Conservation (phyloP, 495 filamentous ascomycete genomes). For the Neurospora africana region DNA sequence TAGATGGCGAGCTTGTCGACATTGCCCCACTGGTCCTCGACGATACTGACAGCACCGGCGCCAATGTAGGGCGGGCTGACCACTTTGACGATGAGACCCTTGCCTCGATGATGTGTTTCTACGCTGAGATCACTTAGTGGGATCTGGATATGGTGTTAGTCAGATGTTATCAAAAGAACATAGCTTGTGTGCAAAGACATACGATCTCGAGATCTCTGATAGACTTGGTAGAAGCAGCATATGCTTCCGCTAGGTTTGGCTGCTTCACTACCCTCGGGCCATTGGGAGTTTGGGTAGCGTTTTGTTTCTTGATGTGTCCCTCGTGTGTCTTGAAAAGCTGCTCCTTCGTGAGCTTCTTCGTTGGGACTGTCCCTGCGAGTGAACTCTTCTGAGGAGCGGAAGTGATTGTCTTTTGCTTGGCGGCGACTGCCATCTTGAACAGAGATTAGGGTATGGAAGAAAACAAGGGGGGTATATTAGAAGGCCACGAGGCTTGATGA, state of each 20-base stretch:
- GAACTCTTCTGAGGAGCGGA: neutral
- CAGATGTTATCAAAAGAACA: neutral
- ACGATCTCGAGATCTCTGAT: constrained; percentile 26
- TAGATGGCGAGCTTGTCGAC: constrained; percentile 39
- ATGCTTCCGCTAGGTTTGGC: constrained; percentile 19
- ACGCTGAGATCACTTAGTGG: constrained; percentile 27
- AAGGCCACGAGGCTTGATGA: neutral
- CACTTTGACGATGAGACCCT: constrained; percentile 32
- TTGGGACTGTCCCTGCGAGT: constrained; percentile 6
- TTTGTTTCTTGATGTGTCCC: constrained; percentile 20
- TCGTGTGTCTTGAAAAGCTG: constrained; percentile 23
- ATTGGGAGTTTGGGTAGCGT: constrained; percentile 8
- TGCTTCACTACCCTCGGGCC: constrained; percentile 25
- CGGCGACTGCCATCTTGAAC: constrained; percentile 5
- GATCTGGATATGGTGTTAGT: constrained; percentile 9
- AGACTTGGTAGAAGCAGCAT: constrained; percentile 23
- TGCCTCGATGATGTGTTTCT: constrained; percentile 42
- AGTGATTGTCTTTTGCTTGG: neutral
- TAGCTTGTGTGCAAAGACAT: neutral
- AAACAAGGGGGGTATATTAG: neutral
- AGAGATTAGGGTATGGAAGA: neutral
- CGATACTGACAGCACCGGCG: constrained; percentile 33
- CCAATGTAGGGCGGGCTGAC: constrained; percentile 30
- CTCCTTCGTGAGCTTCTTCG: constrained; percentile 16
- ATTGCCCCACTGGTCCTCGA: constrained; percentile 40